These are phyloP conservation scores for Trichoderma afroharzianum DNA, from an alignment of 2,329 filamentous ascomycete species.

Conservation along the genomic window DNA sequence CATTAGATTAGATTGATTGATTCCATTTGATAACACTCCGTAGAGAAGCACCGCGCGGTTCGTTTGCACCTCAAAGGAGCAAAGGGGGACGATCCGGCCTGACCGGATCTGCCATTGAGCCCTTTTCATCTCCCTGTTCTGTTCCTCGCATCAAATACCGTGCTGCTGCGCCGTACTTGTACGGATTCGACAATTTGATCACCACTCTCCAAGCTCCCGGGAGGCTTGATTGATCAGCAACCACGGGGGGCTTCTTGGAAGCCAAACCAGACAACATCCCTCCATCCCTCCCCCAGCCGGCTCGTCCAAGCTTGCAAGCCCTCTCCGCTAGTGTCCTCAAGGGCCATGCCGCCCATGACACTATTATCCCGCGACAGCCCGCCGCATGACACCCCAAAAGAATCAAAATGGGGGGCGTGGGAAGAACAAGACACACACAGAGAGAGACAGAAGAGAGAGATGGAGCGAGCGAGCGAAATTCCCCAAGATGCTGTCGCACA, in stretches of 20 bases:
- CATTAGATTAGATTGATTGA: not conserved
- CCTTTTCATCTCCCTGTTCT: not conserved
- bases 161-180: not conserved
- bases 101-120: constrained; percentile 8
- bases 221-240: constrained; percentile 14
- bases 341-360: constrained; percentile 6
- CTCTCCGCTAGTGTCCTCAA: constrained; percentile 6
- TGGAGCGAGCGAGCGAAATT: not conserved
- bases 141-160: not conserved
- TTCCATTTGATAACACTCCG: not conserved
- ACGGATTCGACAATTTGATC: not conserved
- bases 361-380: constrained; percentile 12
- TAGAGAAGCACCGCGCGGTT: not conserved
- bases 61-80: not conserved
- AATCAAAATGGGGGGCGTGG: not conserved
- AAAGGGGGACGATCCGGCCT: constrained; percentile 11
- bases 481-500: constrained; percentile 1
- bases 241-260: not conserved
- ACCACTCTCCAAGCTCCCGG: not conserved
- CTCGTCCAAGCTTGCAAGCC: not conserved
- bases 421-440: not conserved
- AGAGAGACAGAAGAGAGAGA: not conserved
- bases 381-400: constrained; percentile 14
- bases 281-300: not conserved
- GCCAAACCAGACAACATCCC: not conserved